phyloP scores from a whole-genome alignment of 2,329 filamentous ascomycete genomes.

The Fusarium sp. region DNA sequence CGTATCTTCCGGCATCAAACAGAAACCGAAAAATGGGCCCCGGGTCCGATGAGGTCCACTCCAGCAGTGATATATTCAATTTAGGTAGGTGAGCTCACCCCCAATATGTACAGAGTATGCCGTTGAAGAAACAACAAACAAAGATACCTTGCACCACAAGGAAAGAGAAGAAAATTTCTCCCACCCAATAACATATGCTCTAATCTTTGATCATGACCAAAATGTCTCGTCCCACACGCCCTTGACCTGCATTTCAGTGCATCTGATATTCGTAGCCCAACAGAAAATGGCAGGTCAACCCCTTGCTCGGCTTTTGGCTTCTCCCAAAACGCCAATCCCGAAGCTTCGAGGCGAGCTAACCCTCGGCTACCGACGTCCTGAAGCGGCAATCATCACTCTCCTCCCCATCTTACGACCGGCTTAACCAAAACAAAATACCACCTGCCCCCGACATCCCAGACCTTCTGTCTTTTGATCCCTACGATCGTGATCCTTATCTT shows the following conservation, averaged over 20 bases:
- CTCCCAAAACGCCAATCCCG: conserved; percentile 30
- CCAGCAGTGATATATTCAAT: conserved; percentile 5
- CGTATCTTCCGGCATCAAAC: conserved; percentile 24
- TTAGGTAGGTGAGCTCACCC: not conserved
- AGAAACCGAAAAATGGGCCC: conserved; percentile 29
- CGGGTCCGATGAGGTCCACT: conserved; percentile 28
- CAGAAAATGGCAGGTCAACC: conserved; percentile 6
- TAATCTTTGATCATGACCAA: conserved; percentile 34
- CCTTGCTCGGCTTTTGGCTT: conserved; percentile 38
- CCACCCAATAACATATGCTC: not conserved
- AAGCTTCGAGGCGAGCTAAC: conserved; percentile 34
- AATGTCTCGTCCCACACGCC: conserved; percentile 41
- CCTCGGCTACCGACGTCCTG: conserved; percentile 44
- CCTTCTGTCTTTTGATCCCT: conserved; percentile 22
- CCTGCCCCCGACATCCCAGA: conserved; percentile 37
- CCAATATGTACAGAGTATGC: conserved; percentile 1
- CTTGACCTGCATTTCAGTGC: conserved; percentile 14
- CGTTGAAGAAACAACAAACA: conserved; percentile 13
- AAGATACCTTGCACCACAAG: conserved; percentile 1
- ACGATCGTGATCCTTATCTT: conserved; percentile 24
- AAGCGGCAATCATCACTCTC: conserved; percentile 23
- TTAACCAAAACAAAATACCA: conserved; percentile 41
- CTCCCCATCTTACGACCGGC: conserved; percentile 34
- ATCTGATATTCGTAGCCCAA: not conserved
- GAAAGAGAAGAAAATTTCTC: not conserved